Evolutionary conservation across 305 asterid species (phyloP).

Genomic region (Solanum hybrid): DNA sequence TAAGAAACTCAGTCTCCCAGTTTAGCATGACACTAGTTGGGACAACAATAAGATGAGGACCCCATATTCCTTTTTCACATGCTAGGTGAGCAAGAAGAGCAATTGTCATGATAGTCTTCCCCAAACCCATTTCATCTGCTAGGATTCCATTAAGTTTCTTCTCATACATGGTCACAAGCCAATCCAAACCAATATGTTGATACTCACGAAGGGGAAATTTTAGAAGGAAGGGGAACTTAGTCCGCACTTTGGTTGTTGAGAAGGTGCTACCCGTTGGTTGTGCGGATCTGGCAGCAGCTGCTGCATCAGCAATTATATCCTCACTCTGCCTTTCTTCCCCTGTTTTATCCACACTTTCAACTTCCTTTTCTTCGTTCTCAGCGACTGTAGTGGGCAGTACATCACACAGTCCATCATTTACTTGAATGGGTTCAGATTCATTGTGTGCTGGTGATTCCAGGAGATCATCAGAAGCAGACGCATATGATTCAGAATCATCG

Average conservation of each 20-base stretch:
- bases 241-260: constrained; percentile 87
- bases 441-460: constrained; percentile 30
- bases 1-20: constrained; percentile 99
- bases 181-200: constrained; percentile 98
- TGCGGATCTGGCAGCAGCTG: constrained; percentile 98
- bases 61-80: constrained; percentile 97
- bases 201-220: constrained; percentile 97
- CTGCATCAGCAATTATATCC: constrained; percentile 86
- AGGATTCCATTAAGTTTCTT: constrained; percentile 97
- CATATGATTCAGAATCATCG: constrained; percentile 31
- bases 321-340: constrained; percentile 62
- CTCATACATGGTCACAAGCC: constrained; percentile 99
- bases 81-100: constrained; percentile 98
- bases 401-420: constrained; percentile 35
- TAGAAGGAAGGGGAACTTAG: constrained; percentile 93
- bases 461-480: constrained; percentile 56
- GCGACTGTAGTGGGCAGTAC: constrained; percentile 26
- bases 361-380: constrained; percentile 36
- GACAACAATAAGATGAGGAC: constrained; percentile 98
- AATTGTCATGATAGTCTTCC: constrained; percentile 98
- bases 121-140: constrained; percentile 99
- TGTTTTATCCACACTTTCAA: constrained; percentile 36
- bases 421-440: constrained; percentile 28
- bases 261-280: constrained; percentile 99
- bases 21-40: constrained; percentile 99